A percentile compares a stretch with the other conserved stretches of the same genome.
These are phyloP conservation scores for Lolium rigidum DNA, from an alignment of 176 grass and related monocot genomes.

Conservation along the genomic window DNA sequence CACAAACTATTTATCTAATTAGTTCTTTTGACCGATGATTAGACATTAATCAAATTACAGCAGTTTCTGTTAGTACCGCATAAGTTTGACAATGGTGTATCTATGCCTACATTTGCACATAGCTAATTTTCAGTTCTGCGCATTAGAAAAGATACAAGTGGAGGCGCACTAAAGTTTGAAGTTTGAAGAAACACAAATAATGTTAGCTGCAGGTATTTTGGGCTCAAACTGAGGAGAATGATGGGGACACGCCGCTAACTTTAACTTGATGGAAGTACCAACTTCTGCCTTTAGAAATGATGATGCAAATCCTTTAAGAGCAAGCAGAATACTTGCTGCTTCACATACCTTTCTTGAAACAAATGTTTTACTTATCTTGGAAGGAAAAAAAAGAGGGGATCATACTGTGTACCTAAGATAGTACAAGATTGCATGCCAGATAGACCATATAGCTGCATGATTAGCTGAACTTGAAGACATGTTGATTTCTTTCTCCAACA, in stretches of 20 bases:
- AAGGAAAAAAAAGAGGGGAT: neutral
- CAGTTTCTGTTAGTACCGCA: neutral
- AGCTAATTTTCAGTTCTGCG: neutral
- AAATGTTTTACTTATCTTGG: neutral
- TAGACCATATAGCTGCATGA: neutral
- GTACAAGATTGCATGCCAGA: neutral
- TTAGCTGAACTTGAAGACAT: neutral
- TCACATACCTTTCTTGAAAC: neutral
- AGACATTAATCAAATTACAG: neutral
- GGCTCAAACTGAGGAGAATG: neutral
- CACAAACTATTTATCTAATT: neutral
- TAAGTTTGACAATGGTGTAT: slow-evolving; percentile 6
- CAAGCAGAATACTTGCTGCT: neutral
- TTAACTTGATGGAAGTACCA: slow-evolving; percentile 3
- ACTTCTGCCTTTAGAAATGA: slow-evolving; percentile 8
- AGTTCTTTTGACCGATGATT: slow-evolving; percentile 5
- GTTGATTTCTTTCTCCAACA: neutral
- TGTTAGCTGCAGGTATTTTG: neutral
- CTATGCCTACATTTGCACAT: neutral
- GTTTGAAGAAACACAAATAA: neutral
- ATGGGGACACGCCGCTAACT: neutral
- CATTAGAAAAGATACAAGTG: neutral
- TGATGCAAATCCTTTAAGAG: neutral
- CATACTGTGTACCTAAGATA: neutral
- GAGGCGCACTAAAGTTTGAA: neutral